phyloP scores from a whole-genome alignment of 1,139 yeast species.

The Lodderomyces orthopsilosis region DNA sequence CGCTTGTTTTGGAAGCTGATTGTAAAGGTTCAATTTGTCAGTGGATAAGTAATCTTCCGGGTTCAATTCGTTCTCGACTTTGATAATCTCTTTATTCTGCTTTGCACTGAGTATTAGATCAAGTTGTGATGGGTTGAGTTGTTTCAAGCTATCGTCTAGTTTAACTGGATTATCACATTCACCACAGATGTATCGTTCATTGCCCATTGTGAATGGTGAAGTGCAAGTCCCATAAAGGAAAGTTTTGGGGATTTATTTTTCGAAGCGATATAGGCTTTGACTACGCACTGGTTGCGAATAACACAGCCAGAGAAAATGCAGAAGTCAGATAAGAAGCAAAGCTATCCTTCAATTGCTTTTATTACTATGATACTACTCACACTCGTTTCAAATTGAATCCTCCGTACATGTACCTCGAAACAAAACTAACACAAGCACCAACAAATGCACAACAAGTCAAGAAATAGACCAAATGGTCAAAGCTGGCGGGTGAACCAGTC shows the following conservation, averaged over 20 bases:
- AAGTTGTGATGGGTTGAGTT: constrained; percentile 33
- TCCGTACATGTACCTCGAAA: constrained; percentile 26
- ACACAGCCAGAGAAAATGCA: background rate
- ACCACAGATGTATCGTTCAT: constrained; percentile 23
- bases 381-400: constrained; percentile 19
- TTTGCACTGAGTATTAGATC: constrained; percentile 21
- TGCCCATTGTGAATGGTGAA: constrained; percentile 3
- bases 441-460: constrained; percentile 23
- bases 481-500: constrained; percentile 18
- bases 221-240: too few relatives aligned
- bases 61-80: constrained; percentile 19
- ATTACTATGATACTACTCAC: constrained; percentile 5
- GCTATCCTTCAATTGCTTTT: too few relatives aligned
- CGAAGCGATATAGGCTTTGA: too few relatives aligned
- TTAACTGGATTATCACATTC: constrained; percentile 32
- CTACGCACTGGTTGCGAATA: too few relatives aligned
- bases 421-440: constrained; percentile 26
- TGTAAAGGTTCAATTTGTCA: constrained; percentile 30
- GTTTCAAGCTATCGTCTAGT: constrained; percentile 29
- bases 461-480: constrained; percentile 29
- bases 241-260: too few relatives aligned
- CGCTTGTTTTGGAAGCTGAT: constrained; percentile 16
- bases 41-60: constrained; percentile 32
- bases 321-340: background rate
- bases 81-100: constrained; percentile 10